Base-by-base conservation (phyloP, 2,329 filamentous ascomycete genomes). In the Mycogone perniciosa region DNA sequence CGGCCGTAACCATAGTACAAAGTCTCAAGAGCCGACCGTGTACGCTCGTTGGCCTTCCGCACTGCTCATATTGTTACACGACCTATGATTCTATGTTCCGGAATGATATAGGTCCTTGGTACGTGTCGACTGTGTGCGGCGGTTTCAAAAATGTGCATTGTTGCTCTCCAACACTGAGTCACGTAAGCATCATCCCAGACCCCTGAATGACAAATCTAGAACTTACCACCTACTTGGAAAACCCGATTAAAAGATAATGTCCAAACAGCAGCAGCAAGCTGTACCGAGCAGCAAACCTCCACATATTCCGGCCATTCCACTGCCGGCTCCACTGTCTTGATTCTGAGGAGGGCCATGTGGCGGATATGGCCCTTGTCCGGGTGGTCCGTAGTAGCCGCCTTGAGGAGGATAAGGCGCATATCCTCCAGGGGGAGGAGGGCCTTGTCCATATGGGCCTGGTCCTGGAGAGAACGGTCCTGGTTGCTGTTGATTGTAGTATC, bases 191-290 rank as follows among this genome's bases (percentile, higher is more conserved):
- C 20, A 20, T 20, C 20, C 20, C 20, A 2, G 20, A 20, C 20
- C 20, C 20, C 20, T 20, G 20, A 20, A 20, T 20, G 20, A 20
- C 2, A 20, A 20, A 20, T 20, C 20, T 20, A 20, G 20, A 20
- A 20, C 20, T 20, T 20, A 20, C 20, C 20, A 20, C 20, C 20
- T 20, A 20, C 20, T 20, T 20, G 20, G 20, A 20, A 20, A 2
- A 20, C 20, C 20, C 3, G 20, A 20, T 20, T 20, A 20, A 20
- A 20, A 20, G 20, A 20, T 20, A 20, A 20, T 20, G 56, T 82
- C 79, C 59, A 82, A 62, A 60, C 79, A 82, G 66, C 79, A 82
- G 62, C 79, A 82, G 63, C 77, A 81, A 1, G 79, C 79, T 53
- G 79, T 60, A 55, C 70, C 70, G 11, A 75, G 78, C 11, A 80